Evolutionary conservation across 306 rosid genomes (phyloP).

Genomic region (Pterocarpus santalinus): DNA sequence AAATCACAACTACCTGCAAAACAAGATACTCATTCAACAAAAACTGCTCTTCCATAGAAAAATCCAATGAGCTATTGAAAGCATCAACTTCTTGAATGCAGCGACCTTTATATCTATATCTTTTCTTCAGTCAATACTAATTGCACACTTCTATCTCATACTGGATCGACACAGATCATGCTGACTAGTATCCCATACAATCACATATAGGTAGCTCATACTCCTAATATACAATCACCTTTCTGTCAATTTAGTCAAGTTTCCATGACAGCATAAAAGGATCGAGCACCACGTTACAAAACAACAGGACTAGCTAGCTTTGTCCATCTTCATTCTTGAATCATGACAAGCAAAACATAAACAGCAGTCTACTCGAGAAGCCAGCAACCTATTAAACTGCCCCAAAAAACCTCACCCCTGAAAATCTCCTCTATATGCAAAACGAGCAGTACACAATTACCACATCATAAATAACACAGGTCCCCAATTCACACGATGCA

Average conservation of each 20-base stretch:
- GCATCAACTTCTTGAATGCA: not conserved
- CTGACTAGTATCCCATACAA: not conserved
- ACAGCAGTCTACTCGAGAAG: not conserved
- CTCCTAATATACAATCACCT: not conserved
- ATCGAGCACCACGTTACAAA: not conserved
- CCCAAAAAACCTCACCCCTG: not conserved
- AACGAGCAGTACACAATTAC: not conserved
- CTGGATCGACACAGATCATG: not conserved
- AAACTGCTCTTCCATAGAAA: not conserved
- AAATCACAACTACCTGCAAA: constrained; percentile 12
- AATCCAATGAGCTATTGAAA: constrained; percentile 8
- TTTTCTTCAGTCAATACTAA: not conserved
- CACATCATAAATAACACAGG: not conserved
- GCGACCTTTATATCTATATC: not conserved
- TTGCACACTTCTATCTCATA: not conserved
- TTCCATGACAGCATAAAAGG: not conserved
- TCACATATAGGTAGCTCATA: not conserved
- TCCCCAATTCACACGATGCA: constrained; percentile 14
- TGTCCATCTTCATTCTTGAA: too few species aligned
- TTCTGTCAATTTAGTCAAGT: not conserved
- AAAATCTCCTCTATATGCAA: not conserved
- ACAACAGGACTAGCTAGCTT: not conserved
- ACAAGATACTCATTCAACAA: constrained; percentile 18
- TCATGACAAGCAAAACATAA: not conserved
- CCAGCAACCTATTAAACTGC: not conserved